Evolutionary conservation across 1,139 yeast species (phyloP), one percentile per base, ranked within the genome.

Genomic region (Magnusiomyces sp.): DNA sequence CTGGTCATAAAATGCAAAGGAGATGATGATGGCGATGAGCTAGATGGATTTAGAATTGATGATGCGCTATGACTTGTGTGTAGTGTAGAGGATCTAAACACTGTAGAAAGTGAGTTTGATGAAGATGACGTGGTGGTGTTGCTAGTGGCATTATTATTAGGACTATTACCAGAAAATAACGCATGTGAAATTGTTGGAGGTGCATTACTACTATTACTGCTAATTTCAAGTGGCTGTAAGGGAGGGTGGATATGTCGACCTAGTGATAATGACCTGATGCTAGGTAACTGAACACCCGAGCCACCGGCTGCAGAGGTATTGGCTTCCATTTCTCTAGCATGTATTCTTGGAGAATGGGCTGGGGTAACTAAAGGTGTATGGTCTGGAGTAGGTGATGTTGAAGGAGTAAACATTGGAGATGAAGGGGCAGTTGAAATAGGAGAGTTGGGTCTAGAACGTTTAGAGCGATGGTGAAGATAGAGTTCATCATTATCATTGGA

Each of bases 381-480:
- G 49, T 75, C 80, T 5, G 80, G 80, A 0, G 80, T 73, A 40
- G 73, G 74, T 40, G 75, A 71, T 31, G 62, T 56, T 34, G 70
- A 57, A 7, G 71, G 67, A 1, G 70, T 59, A 47, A 67, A 63
- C 2, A 67, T 60, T n/a, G 76, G 74, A 11, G 75, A 69, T 5
- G 78, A 71, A 2, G 88, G 87, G 0, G 86, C 82, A 40, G 82
- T 77, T 16, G 83, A 79, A 33, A 80, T 75, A 46, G 88, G 90
- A n/a, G 90, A 81, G 62, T 79, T 83, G 40, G 95, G 95, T 56
- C 94, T 71, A 45, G 92, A 81, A 59, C 76, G 79, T 61, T 83
- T 83, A 47, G 79, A 69, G 48, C 81, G 72, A 47, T 70, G 71
- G 50, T 61, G 74, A 74, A 62, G 71, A 67, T 54, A 76, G 70